Base-by-base conservation (phyloP, 1,139 yeast genomes). In the Yamadazyma siamensis region DNA sequence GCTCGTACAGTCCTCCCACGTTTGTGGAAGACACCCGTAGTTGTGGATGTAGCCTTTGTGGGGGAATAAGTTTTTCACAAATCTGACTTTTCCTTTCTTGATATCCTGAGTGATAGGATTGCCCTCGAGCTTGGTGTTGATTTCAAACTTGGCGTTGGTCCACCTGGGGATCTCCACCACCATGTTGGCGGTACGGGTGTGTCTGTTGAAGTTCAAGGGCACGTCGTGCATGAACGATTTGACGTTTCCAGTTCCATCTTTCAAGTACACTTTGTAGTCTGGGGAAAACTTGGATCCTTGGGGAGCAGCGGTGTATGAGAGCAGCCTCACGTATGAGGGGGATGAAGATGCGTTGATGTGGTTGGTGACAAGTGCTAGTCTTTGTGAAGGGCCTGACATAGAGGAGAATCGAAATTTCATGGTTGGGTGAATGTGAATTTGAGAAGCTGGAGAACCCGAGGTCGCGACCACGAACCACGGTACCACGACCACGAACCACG, bases 21-120 rank as follows among this genome's bases (percentile, higher is more conserved):
- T 87, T 61, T 86, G 95, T 33, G 96, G 95, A 67, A 87, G 77
- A 18, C 95, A 95, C 50, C 96, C 96, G 54, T 87, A 87, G 68
- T 86, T 87, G 65, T 84, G 95, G 44, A 89, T 76, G 64, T 86
- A 86, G 38, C 96, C 96, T 51, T 84, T 87, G 61, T 77, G 83
- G 23, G 96, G 96, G 75, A 85, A 87, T 50, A 87, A 74, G 66
- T 87, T 87, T 61, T 86, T 73, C 25, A 87, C 94, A 46, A 78
- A 87, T 58, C 96, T 73, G 39, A 84, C 78, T 54, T 80, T 71
- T 34, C 89, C 94, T 59, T 85, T 83, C 67, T 86, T 87, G 44
- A 80, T 72, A 57, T 87, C 95, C 63, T 87, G 96, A 33, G 78
- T 71, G 40, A 87, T 86, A 40, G 96, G 95, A 64, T 85, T 86